Percentiles rank a stretch among this genome's conserved stretches.
phyloP scores from a whole-genome alignment of 164 flowering plant species.

The Platanus orientalis region DNA sequence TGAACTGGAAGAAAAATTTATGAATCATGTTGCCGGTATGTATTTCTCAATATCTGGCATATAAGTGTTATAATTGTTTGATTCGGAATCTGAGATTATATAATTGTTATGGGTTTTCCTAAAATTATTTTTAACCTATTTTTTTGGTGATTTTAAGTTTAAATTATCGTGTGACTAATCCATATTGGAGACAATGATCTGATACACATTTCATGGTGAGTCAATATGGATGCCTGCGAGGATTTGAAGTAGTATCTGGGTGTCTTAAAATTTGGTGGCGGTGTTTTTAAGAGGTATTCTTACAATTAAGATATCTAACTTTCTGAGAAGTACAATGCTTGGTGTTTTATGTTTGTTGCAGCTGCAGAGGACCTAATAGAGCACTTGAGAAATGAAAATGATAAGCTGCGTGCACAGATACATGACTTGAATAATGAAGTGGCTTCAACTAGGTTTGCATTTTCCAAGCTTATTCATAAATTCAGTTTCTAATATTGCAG shows the following conservation, averaged over 20 bases:
- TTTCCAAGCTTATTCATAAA: neutral
- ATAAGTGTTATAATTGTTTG: too few species aligned
- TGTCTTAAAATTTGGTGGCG: too few species aligned
- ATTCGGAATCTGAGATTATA: too few species aligned
- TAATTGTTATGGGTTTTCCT: too few species aligned
- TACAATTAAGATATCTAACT: neutral
- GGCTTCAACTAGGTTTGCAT: slow-evolving; percentile 41
- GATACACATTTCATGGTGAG: neutral
- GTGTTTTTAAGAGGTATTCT: neutral
- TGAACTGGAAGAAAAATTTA: slow-evolving; percentile 59
- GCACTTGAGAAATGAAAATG: slow-evolving; percentile 52
- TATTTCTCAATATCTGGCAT: neutral
- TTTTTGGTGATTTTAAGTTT: too few species aligned
- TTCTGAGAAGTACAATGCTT: neutral
- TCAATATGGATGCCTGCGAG: neutral
- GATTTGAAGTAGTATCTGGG: neutral
- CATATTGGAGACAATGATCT: too few species aligned
- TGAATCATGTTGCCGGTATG: slow-evolving; percentile 42
- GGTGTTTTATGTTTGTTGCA: slow-evolving; percentile 23
- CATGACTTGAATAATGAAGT: slow-evolving; percentile 44
- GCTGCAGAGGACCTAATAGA: slow-evolving; percentile 69
- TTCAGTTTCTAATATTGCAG: neutral
- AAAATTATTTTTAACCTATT: too few species aligned
- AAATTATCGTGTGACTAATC: too few species aligned
- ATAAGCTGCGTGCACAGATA: slow-evolving; percentile 31